phyloP scores from a whole-genome alignment of 257 asterid genomes.

The Misopates orontium region DNA sequence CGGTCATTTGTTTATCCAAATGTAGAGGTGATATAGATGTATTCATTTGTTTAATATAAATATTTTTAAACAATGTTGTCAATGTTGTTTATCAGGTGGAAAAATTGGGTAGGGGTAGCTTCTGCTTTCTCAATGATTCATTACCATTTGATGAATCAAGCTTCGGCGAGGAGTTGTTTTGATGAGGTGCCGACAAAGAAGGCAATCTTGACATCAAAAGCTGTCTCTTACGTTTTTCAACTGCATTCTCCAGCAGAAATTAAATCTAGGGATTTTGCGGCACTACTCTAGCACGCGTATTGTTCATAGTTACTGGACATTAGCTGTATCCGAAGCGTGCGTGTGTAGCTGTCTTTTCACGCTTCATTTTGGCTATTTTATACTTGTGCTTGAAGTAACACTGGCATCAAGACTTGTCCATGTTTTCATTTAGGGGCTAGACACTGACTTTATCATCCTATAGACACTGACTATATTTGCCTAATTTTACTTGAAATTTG shows the following conservation, averaged over 20 bases:
- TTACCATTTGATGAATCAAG: conserved; percentile 65
- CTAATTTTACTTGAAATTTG: too few species aligned
- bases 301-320: conserved; percentile 7
- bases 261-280: conserved; percentile 39
- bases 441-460: too few species aligned
- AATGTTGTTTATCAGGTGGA: conserved; percentile 88
- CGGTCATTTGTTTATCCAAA: too few species aligned
- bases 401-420: too few species aligned
- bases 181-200: conserved; percentile 46
- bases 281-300: conserved; percentile 33
- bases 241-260: conserved; percentile 47
- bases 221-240: conserved; percentile 67
- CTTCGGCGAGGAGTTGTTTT: conserved; percentile 57
- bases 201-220: conserved; percentile 50
- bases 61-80: too few species aligned
- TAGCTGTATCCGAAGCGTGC: too few species aligned
- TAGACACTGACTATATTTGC: too few species aligned
- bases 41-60: conserved; percentile 1
- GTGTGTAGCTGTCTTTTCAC: too few species aligned
- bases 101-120: conserved; percentile 66
- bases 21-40: not conserved
- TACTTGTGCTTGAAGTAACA: too few species aligned
- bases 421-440: too few species aligned
- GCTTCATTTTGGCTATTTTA: too few species aligned
- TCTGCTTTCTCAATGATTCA: conserved; percentile 69